Evolutionary conservation across 1,139 yeast species (phyloP), one percentile per base, ranked within the genome.

Genomic region (Kodamaea arcana): DNA sequence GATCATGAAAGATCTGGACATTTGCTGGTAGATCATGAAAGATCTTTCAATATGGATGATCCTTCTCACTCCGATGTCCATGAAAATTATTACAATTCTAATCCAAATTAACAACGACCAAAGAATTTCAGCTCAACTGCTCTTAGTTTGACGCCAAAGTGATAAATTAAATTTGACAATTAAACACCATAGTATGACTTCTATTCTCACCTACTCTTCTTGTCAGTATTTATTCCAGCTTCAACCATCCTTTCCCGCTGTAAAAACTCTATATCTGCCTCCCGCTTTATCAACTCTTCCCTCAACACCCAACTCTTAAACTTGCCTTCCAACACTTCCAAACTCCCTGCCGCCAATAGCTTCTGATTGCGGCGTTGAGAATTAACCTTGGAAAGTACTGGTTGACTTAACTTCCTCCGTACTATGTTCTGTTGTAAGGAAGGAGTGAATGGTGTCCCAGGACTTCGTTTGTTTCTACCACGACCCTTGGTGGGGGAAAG

Each of bases 371-470:
- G 29, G 15, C 15, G 27, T 14, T 12, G 31, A 11, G 13, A 28
- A 24, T 10, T 27, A 18, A 14, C 21, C 22, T 26, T 18, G 6
- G 22, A n/a, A 15, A 28, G 15, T 10, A 15, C 8, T 11, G 29
- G 25, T 3, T 25, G 29, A 16, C 35, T 29, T 24, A 49, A 30
- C 32, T 43, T 46, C 24, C 54, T 40, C 26, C 54, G 43, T 10
- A 37, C 34, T 17, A 41, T 26, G 34, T 41, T 41, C 11, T 45
- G 42, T 21, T 43, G 45, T 23, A 38, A 37, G 10, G 53, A 50
- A 12, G 50, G 52, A 10, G 52, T 42, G 31, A 53, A 36, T 1
- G 60, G 60, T 6, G 58, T 52, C 17, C 50, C 41, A 14, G 60
- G 57, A 13, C 54, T 56, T 29, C 60, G 40, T 33, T 53, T 54